phyloP scores from a whole-genome alignment of 1,139 yeast species.

The Wickerhamomyces sp. region DNA sequence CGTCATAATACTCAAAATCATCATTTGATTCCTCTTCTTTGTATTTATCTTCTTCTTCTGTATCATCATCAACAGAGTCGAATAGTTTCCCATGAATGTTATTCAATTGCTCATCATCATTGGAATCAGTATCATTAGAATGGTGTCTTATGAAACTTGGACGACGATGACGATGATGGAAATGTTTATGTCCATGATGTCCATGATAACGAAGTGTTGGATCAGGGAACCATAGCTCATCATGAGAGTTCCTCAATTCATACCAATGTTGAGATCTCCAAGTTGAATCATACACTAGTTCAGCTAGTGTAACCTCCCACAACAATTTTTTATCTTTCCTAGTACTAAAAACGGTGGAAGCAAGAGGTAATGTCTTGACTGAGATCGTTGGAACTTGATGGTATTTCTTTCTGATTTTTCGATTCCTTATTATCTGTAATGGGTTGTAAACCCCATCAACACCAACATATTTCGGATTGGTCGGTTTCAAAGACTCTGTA shows the following conservation, averaged over 20 bases:
- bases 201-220: neutral
- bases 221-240: conserved; percentile 54
- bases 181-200: neutral
- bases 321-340: conserved; percentile 29
- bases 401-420: conserved; percentile 48
- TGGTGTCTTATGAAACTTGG: conserved; percentile 9
- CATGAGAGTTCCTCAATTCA: conserved; percentile 49
- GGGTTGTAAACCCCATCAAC: conserved; percentile 78
- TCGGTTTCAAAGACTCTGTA: conserved; percentile 32
- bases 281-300: conserved; percentile 51
- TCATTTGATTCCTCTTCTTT: conserved; percentile 4
- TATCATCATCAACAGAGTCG: conserved; percentile 4
- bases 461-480: conserved; percentile 24
- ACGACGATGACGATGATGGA: conserved; percentile 11
- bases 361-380: conserved; percentile 36
- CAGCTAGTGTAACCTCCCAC: conserved; percentile 71
- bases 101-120: conserved; percentile 4
- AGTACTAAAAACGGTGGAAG: conserved; percentile 50
- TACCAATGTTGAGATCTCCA: conserved; percentile 71
- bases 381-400: conserved; percentile 26
- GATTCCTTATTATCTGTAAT: conserved; percentile 68
- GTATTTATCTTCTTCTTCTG: conserved; percentile 3
- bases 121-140: neutral
- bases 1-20: neutral
- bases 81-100: conserved; percentile 16